These are phyloP conservation scores for Rugiboletus extremiorientalis DNA, from an alignment of 1,284 basidiomycete genomes.

Conservation along the genomic window DNA sequence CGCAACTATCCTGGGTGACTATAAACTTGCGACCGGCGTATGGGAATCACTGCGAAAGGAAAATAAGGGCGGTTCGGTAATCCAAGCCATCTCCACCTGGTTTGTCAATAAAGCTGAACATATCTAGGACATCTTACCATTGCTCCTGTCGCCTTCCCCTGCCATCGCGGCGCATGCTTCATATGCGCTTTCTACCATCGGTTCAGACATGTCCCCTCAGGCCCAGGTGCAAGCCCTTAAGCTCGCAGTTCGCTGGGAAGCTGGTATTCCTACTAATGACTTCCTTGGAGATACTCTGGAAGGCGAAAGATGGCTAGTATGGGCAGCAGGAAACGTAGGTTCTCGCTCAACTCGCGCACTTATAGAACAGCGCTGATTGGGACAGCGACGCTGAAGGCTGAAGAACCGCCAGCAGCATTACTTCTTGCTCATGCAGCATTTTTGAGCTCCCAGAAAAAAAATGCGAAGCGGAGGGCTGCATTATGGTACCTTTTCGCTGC, in stretches of 20 bases:
- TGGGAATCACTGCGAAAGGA: slow-evolving; percentile 90
- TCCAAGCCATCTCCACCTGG: not conserved
- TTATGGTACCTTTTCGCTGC: slow-evolving; percentile 77
- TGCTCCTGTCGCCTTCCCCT: slow-evolving; percentile 65
- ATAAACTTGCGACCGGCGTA: slow-evolving; percentile 78
- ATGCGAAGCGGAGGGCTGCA: slow-evolving; percentile 58
- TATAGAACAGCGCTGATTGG: slow-evolving; percentile 20
- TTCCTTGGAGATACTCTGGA: slow-evolving; percentile 57
- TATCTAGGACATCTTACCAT: slow-evolving; percentile 67
- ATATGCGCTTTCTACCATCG: slow-evolving; percentile 52
- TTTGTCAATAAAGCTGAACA: slow-evolving; percentile 11
- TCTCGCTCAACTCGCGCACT: not conserved
- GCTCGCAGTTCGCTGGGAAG: slow-evolving; percentile 74
- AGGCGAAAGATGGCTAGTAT: slow-evolving; percentile 79
- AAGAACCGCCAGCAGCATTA: slow-evolving; percentile 75
- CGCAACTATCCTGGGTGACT: slow-evolving; percentile 89
- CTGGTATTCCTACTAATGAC: slow-evolving; percentile 55
- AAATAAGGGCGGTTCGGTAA: slow-evolving; percentile 71
- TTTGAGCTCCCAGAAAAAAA: slow-evolving; percentile 62
- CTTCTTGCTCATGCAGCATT: slow-evolving; percentile 74
- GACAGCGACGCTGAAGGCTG: slow-evolving; percentile 52
- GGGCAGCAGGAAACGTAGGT: slow-evolving; percentile 74
- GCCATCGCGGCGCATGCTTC: slow-evolving; percentile 57
- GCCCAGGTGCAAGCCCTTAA: slow-evolving; percentile 63
- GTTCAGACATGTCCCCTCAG: slow-evolving; percentile 53